Conservation (phyloP, 768 basidiomycete species). For the Albatrellus ellisii region DNA sequence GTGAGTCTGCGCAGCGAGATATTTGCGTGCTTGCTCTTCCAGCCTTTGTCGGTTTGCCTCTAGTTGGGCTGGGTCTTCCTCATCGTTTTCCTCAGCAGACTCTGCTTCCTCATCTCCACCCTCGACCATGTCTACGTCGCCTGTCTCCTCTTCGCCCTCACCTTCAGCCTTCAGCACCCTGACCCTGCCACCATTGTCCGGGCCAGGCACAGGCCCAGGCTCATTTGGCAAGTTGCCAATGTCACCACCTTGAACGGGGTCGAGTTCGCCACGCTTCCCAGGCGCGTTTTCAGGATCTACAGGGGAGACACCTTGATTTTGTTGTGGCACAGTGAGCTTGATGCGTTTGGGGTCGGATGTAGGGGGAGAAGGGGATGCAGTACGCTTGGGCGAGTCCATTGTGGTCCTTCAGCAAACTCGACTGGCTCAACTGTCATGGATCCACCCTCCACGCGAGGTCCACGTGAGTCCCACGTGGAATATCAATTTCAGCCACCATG, state of each 20-base stretch:
- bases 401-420: too few species aligned
- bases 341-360: constrained; percentile 23
- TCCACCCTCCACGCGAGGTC: too few species aligned
- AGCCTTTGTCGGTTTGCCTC: constrained; percentile 69
- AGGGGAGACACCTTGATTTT: constrained; percentile 50
- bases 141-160: constrained; percentile 56
- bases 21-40: constrained; percentile 83
- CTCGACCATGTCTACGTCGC: constrained; percentile 74
- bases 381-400: constrained; percentile 24
- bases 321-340: constrained; percentile 21
- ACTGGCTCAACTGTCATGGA: neutral
- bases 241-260: constrained; percentile 69
- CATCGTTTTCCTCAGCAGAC: constrained; percentile 71
- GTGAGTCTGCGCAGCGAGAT: constrained; percentile 94
- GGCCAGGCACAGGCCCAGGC: constrained; percentile 18
- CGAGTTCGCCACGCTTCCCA: constrained; percentile 82
- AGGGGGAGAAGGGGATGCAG: constrained; percentile 22
- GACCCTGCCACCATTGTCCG: constrained; percentile 21
- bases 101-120: constrained; percentile 65
- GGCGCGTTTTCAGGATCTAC: constrained; percentile 71
- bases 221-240: constrained; percentile 55
- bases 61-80: constrained; percentile 74
- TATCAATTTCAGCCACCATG: too few species aligned
- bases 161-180: constrained; percentile 30
- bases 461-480: too few species aligned